Evolutionary conservation across 768 basidiomycete species (phyloP).

Genomic region (Ramaria sp.): DNA sequence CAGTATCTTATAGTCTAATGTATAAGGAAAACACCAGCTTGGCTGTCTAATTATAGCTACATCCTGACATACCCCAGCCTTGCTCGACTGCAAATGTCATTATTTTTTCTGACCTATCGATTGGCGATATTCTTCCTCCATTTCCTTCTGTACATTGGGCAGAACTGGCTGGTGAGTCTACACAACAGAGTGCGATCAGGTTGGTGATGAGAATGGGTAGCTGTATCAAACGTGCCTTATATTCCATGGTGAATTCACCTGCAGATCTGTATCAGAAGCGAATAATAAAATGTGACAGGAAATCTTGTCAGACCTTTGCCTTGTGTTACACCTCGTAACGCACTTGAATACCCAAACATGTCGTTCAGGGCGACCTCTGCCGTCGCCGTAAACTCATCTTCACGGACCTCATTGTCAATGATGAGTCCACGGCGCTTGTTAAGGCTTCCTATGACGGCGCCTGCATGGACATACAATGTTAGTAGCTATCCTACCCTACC

Average conservation of each 20-base stretch:
- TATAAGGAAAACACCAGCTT: too few species aligned
- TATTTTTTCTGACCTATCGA: slow-evolving; percentile 68
- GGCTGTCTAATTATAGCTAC: neutral
- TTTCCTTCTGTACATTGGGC: slow-evolving; percentile 77
- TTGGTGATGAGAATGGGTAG: neutral
- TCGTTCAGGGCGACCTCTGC: slow-evolving; percentile 94
- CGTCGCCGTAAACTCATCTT: slow-evolving; percentile 88
- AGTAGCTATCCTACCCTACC: neutral
- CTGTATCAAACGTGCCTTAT: slow-evolving; percentile 40
- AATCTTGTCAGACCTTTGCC: slow-evolving; percentile 89
- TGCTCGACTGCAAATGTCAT: neutral
- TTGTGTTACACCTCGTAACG: slow-evolving; percentile 87
- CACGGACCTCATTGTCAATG: slow-evolving; percentile 89
- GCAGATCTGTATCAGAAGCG: neutral
- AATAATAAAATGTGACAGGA: slow-evolving; percentile 33
- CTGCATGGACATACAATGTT: slow-evolving; percentile 22
- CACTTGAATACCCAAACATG: slow-evolving; percentile 96
- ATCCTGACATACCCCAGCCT: neutral
- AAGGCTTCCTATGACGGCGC: slow-evolving; percentile 85
- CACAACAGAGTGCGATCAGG: neutral
- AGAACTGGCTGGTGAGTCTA: slow-evolving; percentile 77
- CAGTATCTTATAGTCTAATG: too few species aligned
- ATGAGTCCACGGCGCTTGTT: slow-evolving; percentile 91
- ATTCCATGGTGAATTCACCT: slow-evolving; percentile 39
- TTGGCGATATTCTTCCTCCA: slow-evolving; percentile 81